Conservation (phyloP, 106 monocot species). For the Phalaenopsis aphrodite region DNA sequence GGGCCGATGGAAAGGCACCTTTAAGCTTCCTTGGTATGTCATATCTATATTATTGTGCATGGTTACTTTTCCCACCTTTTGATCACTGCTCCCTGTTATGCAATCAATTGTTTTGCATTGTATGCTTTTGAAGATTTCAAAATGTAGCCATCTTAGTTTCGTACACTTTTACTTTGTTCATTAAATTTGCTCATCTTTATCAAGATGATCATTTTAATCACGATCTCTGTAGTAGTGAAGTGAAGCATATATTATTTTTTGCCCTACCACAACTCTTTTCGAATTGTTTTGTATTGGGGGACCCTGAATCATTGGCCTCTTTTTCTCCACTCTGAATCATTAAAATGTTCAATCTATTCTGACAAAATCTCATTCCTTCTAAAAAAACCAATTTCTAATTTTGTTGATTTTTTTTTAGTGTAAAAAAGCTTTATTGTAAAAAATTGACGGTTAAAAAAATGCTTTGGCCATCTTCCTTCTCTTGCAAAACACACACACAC, state of each 20-base stretch:
- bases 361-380: too few relatives aligned
- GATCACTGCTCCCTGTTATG: neutral
- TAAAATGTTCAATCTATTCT: too few relatives aligned
- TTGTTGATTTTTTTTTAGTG: too few relatives aligned
- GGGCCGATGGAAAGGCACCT: constrained; percentile 70
- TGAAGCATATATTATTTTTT: neutral
- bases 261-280: neutral
- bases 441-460: too few relatives aligned
- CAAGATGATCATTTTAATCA: neutral
- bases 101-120: neutral
- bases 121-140: neutral
- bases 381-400: too few relatives aligned
- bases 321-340: too few relatives aligned
- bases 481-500: too few relatives aligned
- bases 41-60: neutral
- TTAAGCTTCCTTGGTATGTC: constrained; percentile 78
- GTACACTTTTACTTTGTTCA: neutral
- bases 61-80: neutral
- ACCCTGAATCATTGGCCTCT: too few relatives aligned
- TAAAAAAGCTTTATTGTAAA: too few relatives aligned
- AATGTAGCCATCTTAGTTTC: neutral
- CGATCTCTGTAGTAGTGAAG: neutral
- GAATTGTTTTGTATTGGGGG: too few relatives aligned
- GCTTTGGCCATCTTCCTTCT: too few relatives aligned
- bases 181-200: neutral